A percentile compares a stretch with the other conserved stretches of the same genome.
Evolutionary conservation across 495 filamentous ascomycete species (phyloP).

Genomic region (Xylaria scruposa): DNA sequence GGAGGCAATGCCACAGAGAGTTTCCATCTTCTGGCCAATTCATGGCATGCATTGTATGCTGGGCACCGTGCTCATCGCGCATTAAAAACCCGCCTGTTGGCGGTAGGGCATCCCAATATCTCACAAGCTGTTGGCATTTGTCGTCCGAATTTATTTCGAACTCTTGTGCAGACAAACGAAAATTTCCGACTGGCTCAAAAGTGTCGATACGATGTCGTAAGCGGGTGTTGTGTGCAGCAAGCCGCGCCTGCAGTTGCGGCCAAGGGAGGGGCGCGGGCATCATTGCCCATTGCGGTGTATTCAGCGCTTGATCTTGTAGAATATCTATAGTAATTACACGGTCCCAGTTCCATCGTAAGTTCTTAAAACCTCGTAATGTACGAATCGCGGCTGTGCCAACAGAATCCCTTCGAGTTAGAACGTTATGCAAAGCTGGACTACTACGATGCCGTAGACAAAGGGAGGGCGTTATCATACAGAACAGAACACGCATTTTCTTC

Average conservation of each 20-base stretch:
- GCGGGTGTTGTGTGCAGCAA: not conserved
- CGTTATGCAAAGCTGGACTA: not conserved
- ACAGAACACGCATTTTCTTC: not conserved
- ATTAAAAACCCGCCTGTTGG: not conserved
- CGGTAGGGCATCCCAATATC: not conserved
- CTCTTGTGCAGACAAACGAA: not conserved
- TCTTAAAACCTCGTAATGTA: not conserved
- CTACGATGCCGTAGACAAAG: not conserved
- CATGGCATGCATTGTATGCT: not conserved
- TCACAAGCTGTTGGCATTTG: not conserved
- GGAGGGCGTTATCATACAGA: not conserved
- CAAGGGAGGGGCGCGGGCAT: not conserved
- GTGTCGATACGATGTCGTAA: not conserved
- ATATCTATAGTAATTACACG: not conserved
- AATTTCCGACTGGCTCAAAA: not conserved
- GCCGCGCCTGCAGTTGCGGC: not conserved
- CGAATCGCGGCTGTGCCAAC: not conserved
- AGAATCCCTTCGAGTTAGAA: not conserved
- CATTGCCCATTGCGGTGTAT: not conserved
- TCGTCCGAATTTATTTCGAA: not conserved
- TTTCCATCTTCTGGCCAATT: constrained; percentile 6
- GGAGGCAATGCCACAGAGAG: constrained; percentile 6
- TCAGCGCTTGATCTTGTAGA: not conserved
- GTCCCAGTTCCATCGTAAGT: not conserved
- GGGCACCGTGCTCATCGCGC: not conserved